Evolutionary conservation across 352 stramenopile species (phyloP).

Genomic region (Pythium phragmitis): DNA sequence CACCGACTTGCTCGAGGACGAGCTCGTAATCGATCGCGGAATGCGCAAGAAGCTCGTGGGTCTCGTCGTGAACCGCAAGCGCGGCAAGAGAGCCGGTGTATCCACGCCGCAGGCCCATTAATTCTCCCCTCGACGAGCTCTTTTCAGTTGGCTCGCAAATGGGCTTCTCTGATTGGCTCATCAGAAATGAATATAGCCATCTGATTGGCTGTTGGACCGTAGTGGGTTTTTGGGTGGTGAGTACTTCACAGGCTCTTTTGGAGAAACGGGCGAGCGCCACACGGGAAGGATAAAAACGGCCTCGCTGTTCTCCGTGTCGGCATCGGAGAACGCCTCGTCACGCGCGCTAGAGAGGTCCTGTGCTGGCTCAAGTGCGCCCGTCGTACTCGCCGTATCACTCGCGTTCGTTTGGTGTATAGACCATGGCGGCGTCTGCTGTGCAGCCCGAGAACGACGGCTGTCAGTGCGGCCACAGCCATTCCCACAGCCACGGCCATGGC

Average conservation of each 20-base stretch:
- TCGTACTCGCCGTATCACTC: not conserved
- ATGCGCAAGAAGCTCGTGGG: conserved; percentile 86
- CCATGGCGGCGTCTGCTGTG: conserved; percentile 24
- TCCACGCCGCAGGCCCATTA: conserved; percentile 23
- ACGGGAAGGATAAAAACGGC: not conserved
- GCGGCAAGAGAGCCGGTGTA: conserved; percentile 50
- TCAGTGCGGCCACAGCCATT: conserved; percentile 37
- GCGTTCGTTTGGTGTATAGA: not conserved
- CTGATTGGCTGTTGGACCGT: conserved; percentile 14
- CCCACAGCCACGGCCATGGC: conserved; percentile 28
- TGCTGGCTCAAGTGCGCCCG: not conserved
- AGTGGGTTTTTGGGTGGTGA: conserved; percentile 7
- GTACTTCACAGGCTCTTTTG: conserved; percentile 9
- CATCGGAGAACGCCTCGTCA: not conserved
- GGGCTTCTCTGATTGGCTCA: conserved; percentile 15
- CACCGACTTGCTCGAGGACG: conserved; percentile 32
- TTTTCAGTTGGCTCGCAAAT: conserved; percentile 13
- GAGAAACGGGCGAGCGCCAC: conserved; percentile 29
- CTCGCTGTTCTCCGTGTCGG: not conserved
- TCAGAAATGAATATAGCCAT: not conserved
- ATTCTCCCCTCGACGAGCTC: not conserved
- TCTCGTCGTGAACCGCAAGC: conserved; percentile 79
- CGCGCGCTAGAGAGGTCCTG: not conserved
- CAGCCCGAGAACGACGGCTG: conserved; percentile 29
- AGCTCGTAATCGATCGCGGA: conserved; percentile 67